Conservation (phyloP, 495 filamentous ascomycete species). For the Penicillium silybi region DNA sequence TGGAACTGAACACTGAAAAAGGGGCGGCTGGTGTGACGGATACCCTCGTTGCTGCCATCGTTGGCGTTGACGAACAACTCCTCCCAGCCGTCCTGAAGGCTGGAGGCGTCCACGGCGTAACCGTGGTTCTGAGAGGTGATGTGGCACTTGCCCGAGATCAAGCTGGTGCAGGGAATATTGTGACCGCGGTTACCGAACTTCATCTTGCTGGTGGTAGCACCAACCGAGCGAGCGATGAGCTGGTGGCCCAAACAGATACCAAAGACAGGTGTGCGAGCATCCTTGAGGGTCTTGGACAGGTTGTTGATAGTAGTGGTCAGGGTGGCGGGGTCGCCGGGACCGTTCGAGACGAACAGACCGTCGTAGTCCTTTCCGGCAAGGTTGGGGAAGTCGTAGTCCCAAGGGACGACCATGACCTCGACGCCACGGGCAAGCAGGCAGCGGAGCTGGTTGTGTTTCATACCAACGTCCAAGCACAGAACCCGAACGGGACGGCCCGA, state of each 20-base stretch:
- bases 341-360: constrained; percentile 96
- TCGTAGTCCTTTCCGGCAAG: constrained; percentile 79
- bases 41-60: constrained; percentile 96
- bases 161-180: constrained; percentile 96
- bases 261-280: constrained; percentile 81
- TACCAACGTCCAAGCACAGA: constrained; percentile 89
- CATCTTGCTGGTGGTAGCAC: constrained; percentile 88
- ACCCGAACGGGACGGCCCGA: constrained; percentile 82
- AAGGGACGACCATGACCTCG: constrained; percentile 90
- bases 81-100: constrained; percentile 73
- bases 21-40: constrained; percentile 76
- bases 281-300: constrained; percentile 65
- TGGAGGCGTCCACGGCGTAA: constrained; percentile 80
- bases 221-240: constrained; percentile 84
- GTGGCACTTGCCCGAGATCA: constrained; percentile 90
- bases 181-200: constrained; percentile 98
- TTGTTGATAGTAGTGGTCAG: constrained; percentile 71
- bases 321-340: constrained; percentile 89
- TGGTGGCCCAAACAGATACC: constrained; percentile 97
- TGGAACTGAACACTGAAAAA: constrained; percentile 99
- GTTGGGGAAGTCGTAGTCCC: constrained; percentile 84
- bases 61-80: constrained; percentile 98
- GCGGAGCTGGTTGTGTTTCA: constrained; percentile 95
- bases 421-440: constrained; percentile 89
- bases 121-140: constrained; percentile 99